Conservation (phyloP, 805 yeast genomes). For the Lachancea sp. region DNA sequence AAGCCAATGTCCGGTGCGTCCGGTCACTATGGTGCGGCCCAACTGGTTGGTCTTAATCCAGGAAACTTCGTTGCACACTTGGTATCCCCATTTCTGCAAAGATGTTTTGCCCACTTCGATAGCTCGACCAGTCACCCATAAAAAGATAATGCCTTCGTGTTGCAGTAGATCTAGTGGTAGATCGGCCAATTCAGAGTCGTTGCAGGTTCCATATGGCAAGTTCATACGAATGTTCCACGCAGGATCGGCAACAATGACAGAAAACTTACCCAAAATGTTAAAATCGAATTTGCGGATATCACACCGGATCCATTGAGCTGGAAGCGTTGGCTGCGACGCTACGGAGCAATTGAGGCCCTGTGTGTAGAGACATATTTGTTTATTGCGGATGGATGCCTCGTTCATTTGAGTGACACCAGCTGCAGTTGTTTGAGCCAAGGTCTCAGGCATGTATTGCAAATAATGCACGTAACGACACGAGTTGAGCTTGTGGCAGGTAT, state of each 20-base stretch:
- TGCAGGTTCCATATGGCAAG: slow-evolving; percentile 67
- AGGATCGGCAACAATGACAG: slow-evolving; percentile 84
- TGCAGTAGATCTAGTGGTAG: slow-evolving; percentile 66
- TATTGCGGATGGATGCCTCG: slow-evolving; percentile 21
- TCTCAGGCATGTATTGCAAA: slow-evolving; percentile 36
- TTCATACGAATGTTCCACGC: slow-evolving; percentile 97
- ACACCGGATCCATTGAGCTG: slow-evolving; percentile 84
- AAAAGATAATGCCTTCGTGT: slow-evolving; percentile 72
- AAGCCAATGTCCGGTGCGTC: slow-evolving; percentile 95
- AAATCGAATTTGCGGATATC: slow-evolving; percentile 75
- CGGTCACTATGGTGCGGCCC: slow-evolving; percentile 84
- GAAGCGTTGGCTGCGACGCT: slow-evolving; percentile 33
- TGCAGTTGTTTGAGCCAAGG: slow-evolving; percentile 15
- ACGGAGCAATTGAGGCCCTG: slow-evolving; percentile 33
- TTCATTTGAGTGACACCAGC: slow-evolving; percentile 3
- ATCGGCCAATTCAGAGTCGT: slow-evolving; percentile 64
- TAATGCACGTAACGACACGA: slow-evolving; percentile 82
- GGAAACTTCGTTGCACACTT: slow-evolving; percentile 67
- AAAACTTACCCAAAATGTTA: slow-evolving; percentile 66
- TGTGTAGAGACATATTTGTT: slow-evolving; percentile 27
- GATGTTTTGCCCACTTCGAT: slow-evolving; percentile 82
- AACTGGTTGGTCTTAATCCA: slow-evolving; percentile 92
- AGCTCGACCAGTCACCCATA: slow-evolving; percentile 96
- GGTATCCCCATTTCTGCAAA: slow-evolving; percentile 75
- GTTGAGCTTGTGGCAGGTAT: slow-evolving; percentile 83